Percentiles rank a stretch among this genome's conserved stretches.
Evolutionary conservation across 805 yeast genomes (phyloP).

Genomic region (Zygotorulaspora sp.): DNA sequence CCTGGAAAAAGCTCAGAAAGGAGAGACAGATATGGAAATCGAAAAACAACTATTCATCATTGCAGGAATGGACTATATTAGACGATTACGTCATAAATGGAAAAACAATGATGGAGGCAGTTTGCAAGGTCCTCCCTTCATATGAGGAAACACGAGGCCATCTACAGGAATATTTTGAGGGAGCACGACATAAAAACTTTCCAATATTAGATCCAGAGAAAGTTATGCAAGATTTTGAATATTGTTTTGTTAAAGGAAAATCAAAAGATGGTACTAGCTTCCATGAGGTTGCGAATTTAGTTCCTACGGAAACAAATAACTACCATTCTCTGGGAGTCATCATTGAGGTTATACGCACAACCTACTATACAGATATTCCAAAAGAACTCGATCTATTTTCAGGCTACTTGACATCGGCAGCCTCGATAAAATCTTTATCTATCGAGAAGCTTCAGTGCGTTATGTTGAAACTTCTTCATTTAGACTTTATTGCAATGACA

Average conservation of each 20-base stretch:
- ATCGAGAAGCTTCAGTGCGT: constrained; percentile 5
- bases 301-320: neutral
- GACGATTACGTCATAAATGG: constrained; percentile 3
- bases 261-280: neutral
- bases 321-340: constrained; percentile 3
- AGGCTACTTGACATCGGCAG: constrained; percentile 4
- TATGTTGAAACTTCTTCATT: constrained; percentile 1
- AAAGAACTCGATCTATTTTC: constrained; percentile 3
- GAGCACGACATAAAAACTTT: neutral
- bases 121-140: constrained; percentile 3
- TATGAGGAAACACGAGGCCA: constrained; percentile 1
- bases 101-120: constrained; percentile 5
- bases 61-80: constrained; percentile 5
- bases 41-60: constrained; percentile 2
- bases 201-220: constrained; percentile 3
- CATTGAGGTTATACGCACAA: constrained; percentile 2
- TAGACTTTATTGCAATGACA: constrained; percentile 2
- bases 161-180: constrained; percentile 1
- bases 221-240: constrained; percentile 1
- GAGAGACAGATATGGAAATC: constrained; percentile 5
- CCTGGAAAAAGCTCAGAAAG: constrained; percentile 4
- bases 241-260: constrained; percentile 1
- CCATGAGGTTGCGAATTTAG: neutral
- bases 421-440: constrained; percentile 1
- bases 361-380: constrained; percentile 1